Conservation (phyloP, 208 protist genomes). For the Trypanosoma platydactyli region DNA sequence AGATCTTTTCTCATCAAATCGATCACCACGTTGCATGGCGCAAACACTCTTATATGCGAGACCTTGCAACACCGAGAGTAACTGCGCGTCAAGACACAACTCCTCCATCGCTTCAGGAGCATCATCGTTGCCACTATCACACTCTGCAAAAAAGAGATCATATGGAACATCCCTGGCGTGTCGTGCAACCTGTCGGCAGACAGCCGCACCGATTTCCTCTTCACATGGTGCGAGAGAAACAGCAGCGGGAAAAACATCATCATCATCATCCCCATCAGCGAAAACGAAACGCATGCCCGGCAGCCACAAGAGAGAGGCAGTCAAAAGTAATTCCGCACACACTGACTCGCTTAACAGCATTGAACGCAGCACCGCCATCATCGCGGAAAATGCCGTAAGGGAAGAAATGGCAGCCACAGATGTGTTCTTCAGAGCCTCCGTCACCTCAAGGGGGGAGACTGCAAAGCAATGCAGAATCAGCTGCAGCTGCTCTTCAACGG, state of each 20-base stretch:
- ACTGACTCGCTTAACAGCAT: not conserved
- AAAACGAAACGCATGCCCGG: slow-evolving; percentile 23
- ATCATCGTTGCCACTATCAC: not conserved
- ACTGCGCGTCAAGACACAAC: slow-evolving; percentile 17
- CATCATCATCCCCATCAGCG: not conserved
- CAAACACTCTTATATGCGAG: slow-evolving; percentile 12
- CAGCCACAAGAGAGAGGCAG: slow-evolving; percentile 22
- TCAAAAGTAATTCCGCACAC: slow-evolving; percentile 6
- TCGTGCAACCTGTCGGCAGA: slow-evolving; percentile 1
- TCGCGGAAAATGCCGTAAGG: slow-evolving; percentile 19
- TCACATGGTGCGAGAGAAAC: not conserved
- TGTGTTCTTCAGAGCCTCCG: not conserved
- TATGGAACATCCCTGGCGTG: slow-evolving; percentile 19
- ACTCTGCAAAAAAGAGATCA: slow-evolving; percentile 18
- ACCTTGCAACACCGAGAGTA: slow-evolving; percentile 14
- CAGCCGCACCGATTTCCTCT: not conserved
- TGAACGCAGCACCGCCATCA: slow-evolving; percentile 12
- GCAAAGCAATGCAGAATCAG: slow-evolving; percentile 15
- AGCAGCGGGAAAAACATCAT: not conserved
- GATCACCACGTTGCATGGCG: not conserved
- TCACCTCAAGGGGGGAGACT: slow-evolving; percentile 2
- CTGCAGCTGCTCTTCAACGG: not conserved
- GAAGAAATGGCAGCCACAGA: slow-evolving; percentile 15
- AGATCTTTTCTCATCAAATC: not conserved
- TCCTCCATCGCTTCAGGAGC: slow-evolving; percentile 4